Evolutionary conservation across 257 asterid species (phyloP).

Genomic region (Primulina tabacum): DNA sequence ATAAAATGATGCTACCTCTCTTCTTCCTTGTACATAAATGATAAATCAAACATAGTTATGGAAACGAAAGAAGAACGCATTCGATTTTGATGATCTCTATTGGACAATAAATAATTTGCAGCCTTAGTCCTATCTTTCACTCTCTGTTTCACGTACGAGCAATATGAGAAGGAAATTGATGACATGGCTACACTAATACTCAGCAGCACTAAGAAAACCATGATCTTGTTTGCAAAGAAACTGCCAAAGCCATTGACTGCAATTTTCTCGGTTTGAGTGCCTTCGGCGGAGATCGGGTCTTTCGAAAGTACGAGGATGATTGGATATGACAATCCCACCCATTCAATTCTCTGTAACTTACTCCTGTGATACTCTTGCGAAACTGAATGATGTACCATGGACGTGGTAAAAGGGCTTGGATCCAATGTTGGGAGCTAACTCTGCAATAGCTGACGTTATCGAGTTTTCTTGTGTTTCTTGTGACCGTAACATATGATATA

Average conservation of each 20-base stretch:
- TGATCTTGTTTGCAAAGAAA: constrained; percentile 23
- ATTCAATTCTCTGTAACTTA: constrained; percentile 20
- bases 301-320: constrained; percentile 15
- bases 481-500: no score
- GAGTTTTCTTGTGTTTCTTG: no score
- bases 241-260: constrained; percentile 26
- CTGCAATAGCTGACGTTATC: no score
- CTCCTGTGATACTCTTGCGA: constrained; percentile 19
- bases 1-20: no score
- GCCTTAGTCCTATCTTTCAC: constrained; percentile 66
- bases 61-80: background rate
- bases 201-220: constrained; percentile 20
- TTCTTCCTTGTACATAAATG: no score
- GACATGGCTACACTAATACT: constrained; percentile 28
- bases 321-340: constrained; percentile 16
- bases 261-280: constrained; percentile 13
- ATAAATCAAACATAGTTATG: no score
- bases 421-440: no score
- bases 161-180: constrained; percentile 78
- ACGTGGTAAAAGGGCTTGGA: background rate
- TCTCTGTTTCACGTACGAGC: constrained; percentile 70
- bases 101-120: constrained; percentile 38
- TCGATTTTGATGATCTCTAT: constrained; percentile 3
- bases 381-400: background rate
- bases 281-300: constrained; percentile 25